Evolutionary conservation across 2,329 filamentous ascomycete genomes (phyloP).

Genomic region (Gaeumannomyces tritici): DNA sequence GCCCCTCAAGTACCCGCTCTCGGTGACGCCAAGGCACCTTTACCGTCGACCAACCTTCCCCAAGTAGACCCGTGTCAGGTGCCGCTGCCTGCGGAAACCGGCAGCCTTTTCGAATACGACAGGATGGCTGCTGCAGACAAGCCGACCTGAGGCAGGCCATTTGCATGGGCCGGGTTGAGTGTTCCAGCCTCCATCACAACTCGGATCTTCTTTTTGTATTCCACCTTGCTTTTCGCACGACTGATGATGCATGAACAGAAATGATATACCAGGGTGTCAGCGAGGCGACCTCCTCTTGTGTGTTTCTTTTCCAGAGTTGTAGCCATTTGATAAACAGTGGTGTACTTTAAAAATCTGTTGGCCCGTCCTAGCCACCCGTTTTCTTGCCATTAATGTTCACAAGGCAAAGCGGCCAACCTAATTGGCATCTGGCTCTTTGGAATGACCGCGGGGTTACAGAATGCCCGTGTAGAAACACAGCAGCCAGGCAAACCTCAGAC

Average conservation of each 20-base stretch:
- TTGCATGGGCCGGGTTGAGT: neutral
- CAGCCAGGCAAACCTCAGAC: conserved; percentile 8
- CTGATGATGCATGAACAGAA: neutral
- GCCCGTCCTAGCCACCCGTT: neutral
- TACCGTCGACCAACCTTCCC: neutral
- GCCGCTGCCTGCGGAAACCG: neutral
- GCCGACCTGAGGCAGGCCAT: neutral
- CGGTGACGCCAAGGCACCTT: neutral
- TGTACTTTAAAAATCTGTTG: neutral
- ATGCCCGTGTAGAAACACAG: neutral
- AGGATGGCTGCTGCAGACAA: neutral
- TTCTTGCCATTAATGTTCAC: neutral
- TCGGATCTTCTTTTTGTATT: neutral
- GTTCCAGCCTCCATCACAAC: neutral
- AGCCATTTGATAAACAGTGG: neutral
- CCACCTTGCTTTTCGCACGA: too few relatives aligned
- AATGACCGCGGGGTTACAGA: neutral
- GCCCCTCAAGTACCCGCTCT: neutral
- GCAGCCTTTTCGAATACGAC: neutral
- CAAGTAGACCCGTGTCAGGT: neutral
- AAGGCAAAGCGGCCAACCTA: neutral
- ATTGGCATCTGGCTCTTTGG: neutral
- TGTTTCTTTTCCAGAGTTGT: neutral
- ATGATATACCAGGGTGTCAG: neutral
- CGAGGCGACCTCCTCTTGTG: neutral